Evolutionary conservation across 495 filamentous ascomycete genomes (phyloP).

Genomic region (Geoglossum glabrum): DNA sequence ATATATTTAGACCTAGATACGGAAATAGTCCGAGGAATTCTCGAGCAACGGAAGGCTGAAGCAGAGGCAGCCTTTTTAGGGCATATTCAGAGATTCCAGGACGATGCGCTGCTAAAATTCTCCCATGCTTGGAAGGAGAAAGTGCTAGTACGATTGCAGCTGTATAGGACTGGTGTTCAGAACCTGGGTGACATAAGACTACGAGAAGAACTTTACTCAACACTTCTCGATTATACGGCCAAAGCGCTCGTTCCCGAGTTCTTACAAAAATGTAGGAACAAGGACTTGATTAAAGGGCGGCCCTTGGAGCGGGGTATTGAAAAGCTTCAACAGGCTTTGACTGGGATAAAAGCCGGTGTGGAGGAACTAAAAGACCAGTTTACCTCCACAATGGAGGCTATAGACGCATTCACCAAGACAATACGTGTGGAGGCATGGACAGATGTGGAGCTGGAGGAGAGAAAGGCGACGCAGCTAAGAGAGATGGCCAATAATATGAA

Average conservation of each 20-base stretch:
- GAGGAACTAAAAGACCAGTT: neutral
- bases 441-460: neutral
- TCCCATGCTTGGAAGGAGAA: neutral
- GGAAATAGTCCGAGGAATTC: neutral
- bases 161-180: neutral
- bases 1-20: neutral
- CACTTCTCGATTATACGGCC: neutral
- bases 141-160: neutral
- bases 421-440: neutral
- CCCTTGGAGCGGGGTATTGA: neutral
- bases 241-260: neutral
- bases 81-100: neutral
- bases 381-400: neutral
- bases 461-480: neutral
- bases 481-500: conserved; percentile 13
- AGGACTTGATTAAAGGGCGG: neutral
- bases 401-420: neutral
- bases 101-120: neutral
- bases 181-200: neutral
- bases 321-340: neutral
- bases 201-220: neutral
- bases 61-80: neutral
- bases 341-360: neutral
- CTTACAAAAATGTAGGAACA: neutral
- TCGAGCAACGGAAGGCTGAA: neutral